Evolutionary conservation across 768 basidiomycete species (phyloP).

Genomic region (Hortiboletus flavorubellus): DNA sequence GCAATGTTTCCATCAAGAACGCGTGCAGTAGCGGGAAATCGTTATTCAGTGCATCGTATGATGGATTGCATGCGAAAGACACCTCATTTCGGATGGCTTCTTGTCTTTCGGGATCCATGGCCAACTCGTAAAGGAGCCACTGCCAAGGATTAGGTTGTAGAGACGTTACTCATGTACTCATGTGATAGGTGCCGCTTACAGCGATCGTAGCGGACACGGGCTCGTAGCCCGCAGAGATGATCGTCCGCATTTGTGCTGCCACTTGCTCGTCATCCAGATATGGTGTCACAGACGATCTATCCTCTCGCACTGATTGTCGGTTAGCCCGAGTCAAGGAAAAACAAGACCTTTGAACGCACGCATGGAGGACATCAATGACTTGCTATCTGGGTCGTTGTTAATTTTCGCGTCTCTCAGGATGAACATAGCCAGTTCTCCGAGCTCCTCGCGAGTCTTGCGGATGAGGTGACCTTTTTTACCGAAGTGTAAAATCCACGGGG

Average conservation of each 20-base stretch:
- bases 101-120: slow-evolving; percentile 50
- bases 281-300: slow-evolving; percentile 38
- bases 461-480: slow-evolving; percentile 61
- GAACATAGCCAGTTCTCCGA: slow-evolving; percentile 47
- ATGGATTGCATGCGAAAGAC: slow-evolving; percentile 41
- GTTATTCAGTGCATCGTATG: slow-evolving; percentile 49
- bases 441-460: slow-evolving; percentile 47
- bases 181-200: slow-evolving; percentile 19
- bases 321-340: slow-evolving; percentile 3
- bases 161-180: neutral
- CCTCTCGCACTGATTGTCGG: slow-evolving; percentile 37
- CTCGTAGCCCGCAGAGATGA: slow-evolving; percentile 55
- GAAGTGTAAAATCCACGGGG: slow-evolving; percentile 51
- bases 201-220: slow-evolving; percentile 36
- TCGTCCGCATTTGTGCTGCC: slow-evolving; percentile 58
- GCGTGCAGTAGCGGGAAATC: slow-evolving; percentile 56
- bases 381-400: slow-evolving; percentile 40
- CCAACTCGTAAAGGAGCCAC: slow-evolving; percentile 68
- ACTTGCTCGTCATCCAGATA: slow-evolving; percentile 48
- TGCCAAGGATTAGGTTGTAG: slow-evolving; percentile 21
- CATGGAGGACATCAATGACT: slow-evolving; percentile 54
- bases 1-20: slow-evolving; percentile 57
- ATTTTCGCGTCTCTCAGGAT: slow-evolving; percentile 56
- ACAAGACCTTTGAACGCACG: slow-evolving; percentile 31
- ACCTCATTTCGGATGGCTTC: slow-evolving; percentile 55